These are phyloP conservation scores for Phalaenopsis hybrid DNA, from an alignment of 116 monocot species.

Conservation along the genomic window DNA sequence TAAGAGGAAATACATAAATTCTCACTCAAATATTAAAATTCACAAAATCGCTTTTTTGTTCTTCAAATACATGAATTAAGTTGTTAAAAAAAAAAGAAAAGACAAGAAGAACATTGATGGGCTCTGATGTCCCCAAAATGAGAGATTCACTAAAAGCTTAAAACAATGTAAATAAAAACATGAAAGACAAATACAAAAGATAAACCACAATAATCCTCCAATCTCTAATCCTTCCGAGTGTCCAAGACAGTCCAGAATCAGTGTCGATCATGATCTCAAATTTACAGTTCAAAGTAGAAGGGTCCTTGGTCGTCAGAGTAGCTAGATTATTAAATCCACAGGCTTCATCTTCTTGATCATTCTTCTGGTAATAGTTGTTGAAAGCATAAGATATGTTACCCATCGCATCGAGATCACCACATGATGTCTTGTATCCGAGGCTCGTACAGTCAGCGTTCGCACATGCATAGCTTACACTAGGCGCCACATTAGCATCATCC, in stretches of 20 bases:
- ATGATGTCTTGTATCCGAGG: constrained; percentile 32
- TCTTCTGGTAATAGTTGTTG: constrained; percentile 46
- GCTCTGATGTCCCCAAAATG: not conserved
- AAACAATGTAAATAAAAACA: constrained; percentile 1
- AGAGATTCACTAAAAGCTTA: not conserved
- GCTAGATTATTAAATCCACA: constrained; percentile 20
- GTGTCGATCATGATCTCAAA: constrained; percentile 16
- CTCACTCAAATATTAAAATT: too few relatives aligned
- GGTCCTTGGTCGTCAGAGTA: constrained; percentile 10
- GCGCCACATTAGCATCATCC: constrained; percentile 21
- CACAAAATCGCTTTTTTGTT: too few relatives aligned
- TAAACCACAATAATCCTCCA: constrained; percentile 21
- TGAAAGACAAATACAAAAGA: constrained; percentile 4
- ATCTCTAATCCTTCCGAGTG: constrained; percentile 6
- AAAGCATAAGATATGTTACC: constrained; percentile 71
- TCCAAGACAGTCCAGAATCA: constrained; percentile 2
- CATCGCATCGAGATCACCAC: constrained; percentile 37
- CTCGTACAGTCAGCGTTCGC: constrained; percentile 24
- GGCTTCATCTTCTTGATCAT: constrained; percentile 42
- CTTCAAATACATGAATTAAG: too few relatives aligned
- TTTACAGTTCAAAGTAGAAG: constrained; percentile 12
- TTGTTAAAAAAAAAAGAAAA: not conserved
- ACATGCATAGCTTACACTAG: constrained; percentile 59
- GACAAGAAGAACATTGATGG: constrained; percentile 4
- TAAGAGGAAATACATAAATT: too few relatives aligned